Evolutionary conservation across 2,329 filamentous ascomycete genomes (phyloP), one percentile per base, ranked within the genome.

Genomic region (Colletotrichum limetticola): DNA sequence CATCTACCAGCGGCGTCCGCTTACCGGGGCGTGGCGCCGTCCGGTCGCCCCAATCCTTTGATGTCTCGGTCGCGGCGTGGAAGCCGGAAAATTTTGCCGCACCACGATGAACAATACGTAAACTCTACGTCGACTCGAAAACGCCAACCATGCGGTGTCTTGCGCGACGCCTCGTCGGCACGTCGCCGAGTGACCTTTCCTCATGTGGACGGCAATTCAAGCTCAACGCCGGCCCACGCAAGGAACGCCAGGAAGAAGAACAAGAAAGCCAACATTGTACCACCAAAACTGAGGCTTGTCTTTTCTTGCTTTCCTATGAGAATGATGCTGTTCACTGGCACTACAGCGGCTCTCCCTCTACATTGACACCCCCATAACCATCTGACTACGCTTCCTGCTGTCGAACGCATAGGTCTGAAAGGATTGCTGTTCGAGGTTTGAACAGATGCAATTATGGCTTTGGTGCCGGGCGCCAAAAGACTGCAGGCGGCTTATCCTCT

Each of bases 201-300:
- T 24, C 24, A 70, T 55, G 64, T 22, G 60, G 66, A 65, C 26
- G 42, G 55, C 55, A 60, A 59, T 46, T 65, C 66, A 60, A 70
- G 55, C 66, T 65, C 70, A 69, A 72, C 70, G 70, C 70, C 66
- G 42, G 35, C 28, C 61, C n/a, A 11, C 37, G 65, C 59, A 69
- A 69, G 66, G n/a, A 59, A 60, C 70, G 59, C 70, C 59, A 59
- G 56, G 32, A 69, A 22, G 46, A 30, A 69, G 46, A 72, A 60
- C 9, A 64, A 65, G 64, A 70, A 60, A 61, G 70, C 66, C 49
- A 57, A 28, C 22, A 56, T 59, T 57, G 66, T 59, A 70, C 64
- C 60, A 64, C 22, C 22, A 46, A 22, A 59, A 70, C 46, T 65
- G 66, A 70, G 60, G 70, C 70, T 60, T 65, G 70, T 55, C 56